These are phyloP conservation scores for Camellia lanceoleosa DNA, from an alignment of 148 eudicot species.

Conservation along the genomic window DNA sequence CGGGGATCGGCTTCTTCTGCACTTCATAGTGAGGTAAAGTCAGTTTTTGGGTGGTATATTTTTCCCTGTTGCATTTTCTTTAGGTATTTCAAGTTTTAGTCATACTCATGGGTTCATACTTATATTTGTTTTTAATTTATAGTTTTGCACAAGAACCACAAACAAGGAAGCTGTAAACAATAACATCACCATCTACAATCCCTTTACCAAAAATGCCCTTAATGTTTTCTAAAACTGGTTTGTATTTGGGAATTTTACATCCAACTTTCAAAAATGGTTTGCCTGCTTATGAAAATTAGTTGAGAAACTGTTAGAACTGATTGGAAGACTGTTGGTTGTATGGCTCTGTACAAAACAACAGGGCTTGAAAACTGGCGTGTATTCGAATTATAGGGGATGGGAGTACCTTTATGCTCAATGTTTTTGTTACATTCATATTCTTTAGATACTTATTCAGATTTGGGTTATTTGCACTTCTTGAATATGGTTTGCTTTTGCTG, in stretches of 20 bases:
- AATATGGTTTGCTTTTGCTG: not conserved
- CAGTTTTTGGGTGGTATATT: not conserved
- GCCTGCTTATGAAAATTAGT: not conserved
- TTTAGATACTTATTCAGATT: not conserved
- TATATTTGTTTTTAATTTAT: not conserved
- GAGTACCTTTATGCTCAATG: not conserved
- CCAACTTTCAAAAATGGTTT: not conserved
- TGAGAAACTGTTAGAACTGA: not conserved
- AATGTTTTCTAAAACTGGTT: not conserved
- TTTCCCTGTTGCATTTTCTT: not conserved
- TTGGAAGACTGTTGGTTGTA: not conserved
- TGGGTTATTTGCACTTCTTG: not conserved
- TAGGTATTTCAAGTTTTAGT: not conserved
- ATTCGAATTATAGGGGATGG: not conserved
- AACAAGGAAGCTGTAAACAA: not conserved
- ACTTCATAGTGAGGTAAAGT: conserved; percentile 58
- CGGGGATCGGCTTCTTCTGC: conserved; percentile 65
- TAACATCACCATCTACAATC: conserved; percentile 6
- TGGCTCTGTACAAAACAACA: not conserved
- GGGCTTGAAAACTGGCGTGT: not conserved
- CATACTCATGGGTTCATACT: not conserved
- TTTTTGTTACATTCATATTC: not conserved
- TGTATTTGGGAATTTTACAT: not conserved
- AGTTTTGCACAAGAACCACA: not conserved
- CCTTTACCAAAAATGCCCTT: not conserved